Evolutionary conservation across 176 grass and related monocot species (phyloP).

Genomic region (Oryza punctata): DNA sequence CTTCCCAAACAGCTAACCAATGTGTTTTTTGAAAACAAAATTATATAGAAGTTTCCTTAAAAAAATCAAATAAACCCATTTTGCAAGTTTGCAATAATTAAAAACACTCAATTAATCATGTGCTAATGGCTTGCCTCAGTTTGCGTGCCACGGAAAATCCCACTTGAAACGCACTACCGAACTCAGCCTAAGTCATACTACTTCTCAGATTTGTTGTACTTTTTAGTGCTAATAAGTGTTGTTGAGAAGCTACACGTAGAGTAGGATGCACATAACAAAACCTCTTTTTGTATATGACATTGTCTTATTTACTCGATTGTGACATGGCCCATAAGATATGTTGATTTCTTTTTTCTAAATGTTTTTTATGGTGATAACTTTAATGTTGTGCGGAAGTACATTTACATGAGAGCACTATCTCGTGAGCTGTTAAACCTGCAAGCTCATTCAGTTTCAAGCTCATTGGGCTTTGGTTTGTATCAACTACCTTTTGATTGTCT

Average conservation of each 20-base stretch:
- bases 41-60: too few species aligned
- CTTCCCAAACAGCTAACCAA: too few species aligned
- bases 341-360: background rate
- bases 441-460: background rate
- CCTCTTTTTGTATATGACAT: background rate
- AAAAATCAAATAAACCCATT: too few species aligned
- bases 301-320: background rate
- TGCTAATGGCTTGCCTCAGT: too few species aligned
- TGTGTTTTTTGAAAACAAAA: too few species aligned
- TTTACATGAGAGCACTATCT: background rate
- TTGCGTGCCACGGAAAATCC: too few species aligned
- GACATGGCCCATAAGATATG: background rate
- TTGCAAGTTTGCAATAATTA: too few species aligned
- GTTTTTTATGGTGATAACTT: background rate
- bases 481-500: background rate
- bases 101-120: too few species aligned
- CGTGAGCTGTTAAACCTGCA: background rate
- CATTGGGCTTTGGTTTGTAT: constrained; percentile 5
- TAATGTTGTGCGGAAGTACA: background rate
- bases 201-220: constrained; percentile 6
- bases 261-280: background rate
- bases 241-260: background rate
- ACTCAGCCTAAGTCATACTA: background rate
- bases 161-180: too few species aligned
- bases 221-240: background rate